These are phyloP conservation scores for Daucus carota DNA, from an alignment of 129 eudicot species.

Conservation along the genomic window DH1_v3.0 NC_030385.2:29883501-29884000, in stretches of 20 bases:
- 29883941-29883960: not conserved
- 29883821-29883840: not conserved
- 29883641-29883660: slow-evolving; percentile 56
- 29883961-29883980: slow-evolving; percentile 35
- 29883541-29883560: not conserved
- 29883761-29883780: slow-evolving; percentile 60
- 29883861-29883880: not conserved
- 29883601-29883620: not conserved
- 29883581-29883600: not conserved
- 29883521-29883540: not conserved
- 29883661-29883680: slow-evolving; percentile 48
- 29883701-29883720: slow-evolving; percentile 48
- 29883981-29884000: slow-evolving; percentile 83
- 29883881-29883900: not conserved
- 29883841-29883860: not conserved
- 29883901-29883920: not conserved
- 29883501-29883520: no score
- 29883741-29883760: slow-evolving; percentile 61
- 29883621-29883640: slow-evolving; percentile 42
- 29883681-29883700: slow-evolving; percentile 32
- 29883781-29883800: slow-evolving; percentile 74
- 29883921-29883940: not conserved
- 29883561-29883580: not conserved
- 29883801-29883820: not conserved
- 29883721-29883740: slow-evolving; percentile 88